A percentile compares a stretch with the other conserved stretches of the same genome.
phyloP scores from a whole-genome alignment of 306 rosid genomes.

The Alnus rubra region DNA sequence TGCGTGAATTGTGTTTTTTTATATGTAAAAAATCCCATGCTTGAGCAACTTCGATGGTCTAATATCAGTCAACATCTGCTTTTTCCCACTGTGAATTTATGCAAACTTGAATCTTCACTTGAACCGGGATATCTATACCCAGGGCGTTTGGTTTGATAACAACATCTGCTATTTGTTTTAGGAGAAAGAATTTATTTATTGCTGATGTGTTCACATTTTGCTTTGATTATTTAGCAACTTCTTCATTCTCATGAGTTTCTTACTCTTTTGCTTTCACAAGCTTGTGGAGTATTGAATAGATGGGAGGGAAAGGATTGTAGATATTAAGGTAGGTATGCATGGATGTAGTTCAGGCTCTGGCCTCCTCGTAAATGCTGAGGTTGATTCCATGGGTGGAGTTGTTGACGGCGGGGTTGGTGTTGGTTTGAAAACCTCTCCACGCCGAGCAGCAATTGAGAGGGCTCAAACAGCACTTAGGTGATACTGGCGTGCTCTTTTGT shows the following conservation, averaged over 20 bases:
- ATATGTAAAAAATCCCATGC: background rate
- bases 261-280: constrained; percentile 11
- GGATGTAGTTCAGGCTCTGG: constrained; percentile 79
- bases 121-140: background rate
- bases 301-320: constrained; percentile 55
- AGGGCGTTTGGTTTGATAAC: background rate
- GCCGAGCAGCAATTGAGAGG: constrained; percentile 86
- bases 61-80: background rate
- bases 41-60: background rate
- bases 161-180: background rate
- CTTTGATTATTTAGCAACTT: background rate
- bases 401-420: constrained; percentile 93
- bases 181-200: background rate
- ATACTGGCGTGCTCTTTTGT: constrained; percentile 21
- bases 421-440: constrained; percentile 95
- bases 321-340: constrained; percentile 76
- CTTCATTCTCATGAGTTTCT: constrained; percentile 9
- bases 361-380: constrained; percentile 99
- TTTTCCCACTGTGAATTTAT: background rate
- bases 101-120: background rate
- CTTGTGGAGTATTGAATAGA: constrained; percentile 40
- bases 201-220: background rate
- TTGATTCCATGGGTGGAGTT: constrained; percentile 99
- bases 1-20: background rate
- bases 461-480: constrained; percentile 98